Conservation (phyloP, 345 rosid species). For the Odontarrhena argentea region DNA sequence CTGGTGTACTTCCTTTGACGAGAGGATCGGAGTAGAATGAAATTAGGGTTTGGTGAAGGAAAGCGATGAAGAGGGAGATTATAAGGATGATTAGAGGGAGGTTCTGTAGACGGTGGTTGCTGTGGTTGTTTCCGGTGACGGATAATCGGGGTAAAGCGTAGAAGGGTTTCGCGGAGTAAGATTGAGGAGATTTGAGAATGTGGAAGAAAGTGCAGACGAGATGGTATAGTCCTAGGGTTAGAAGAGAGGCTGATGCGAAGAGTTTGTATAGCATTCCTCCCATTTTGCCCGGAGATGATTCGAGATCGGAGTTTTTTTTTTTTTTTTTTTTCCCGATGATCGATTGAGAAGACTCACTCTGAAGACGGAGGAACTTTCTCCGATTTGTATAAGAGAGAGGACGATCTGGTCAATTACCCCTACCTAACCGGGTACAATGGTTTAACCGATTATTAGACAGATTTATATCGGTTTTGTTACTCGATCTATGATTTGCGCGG, state of each 20-base stretch:
- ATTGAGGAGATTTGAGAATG: conserved; percentile 67
- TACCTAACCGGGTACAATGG: background rate
- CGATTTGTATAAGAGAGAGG: background rate
- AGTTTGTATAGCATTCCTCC: conserved; percentile 63
- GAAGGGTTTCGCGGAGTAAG: conserved; percentile 80
- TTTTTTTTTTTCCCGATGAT: background rate
- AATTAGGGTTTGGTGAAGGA: conserved; percentile 62
- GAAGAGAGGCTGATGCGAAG: conserved; percentile 61
- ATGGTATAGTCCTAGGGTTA: conserved; percentile 71
- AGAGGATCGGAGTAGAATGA: conserved; percentile 84
- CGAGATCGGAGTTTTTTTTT: background rate
- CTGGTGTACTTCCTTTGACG: conserved; percentile 79
- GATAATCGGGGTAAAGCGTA: conserved; percentile 55
- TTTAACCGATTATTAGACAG: conserved; percentile 6
- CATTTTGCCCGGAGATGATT: conserved; percentile 38
- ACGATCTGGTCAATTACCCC: conserved; percentile 37
- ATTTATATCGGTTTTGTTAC: conserved; percentile 16
- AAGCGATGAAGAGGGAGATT: conserved; percentile 64
- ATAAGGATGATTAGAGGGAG: conserved; percentile 62
- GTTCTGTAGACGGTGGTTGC: conserved; percentile 47
- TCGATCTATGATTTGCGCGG: no score
- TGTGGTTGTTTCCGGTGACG: conserved; percentile 31
- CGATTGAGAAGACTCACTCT: background rate
- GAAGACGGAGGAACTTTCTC: conserved; percentile 2
- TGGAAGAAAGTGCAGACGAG: conserved; percentile 65